Conservation (phyloP, 495 filamentous ascomycete genomes). For the Aspergillus mulundensis region DNA sequence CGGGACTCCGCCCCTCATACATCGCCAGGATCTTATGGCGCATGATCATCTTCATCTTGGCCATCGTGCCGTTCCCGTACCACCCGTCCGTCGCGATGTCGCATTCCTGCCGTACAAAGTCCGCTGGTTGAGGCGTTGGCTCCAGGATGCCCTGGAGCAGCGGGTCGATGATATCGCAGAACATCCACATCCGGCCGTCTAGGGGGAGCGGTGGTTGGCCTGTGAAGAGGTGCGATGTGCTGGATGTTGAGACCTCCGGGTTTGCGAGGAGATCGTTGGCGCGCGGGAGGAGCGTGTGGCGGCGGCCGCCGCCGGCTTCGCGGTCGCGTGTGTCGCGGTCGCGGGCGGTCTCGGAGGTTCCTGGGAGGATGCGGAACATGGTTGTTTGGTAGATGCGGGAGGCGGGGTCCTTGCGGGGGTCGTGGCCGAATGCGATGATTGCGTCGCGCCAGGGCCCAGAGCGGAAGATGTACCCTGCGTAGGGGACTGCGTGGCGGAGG, state of each 20-base stretch:
- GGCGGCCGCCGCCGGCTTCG: slow-evolving; percentile 53
- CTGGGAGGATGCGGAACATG: slow-evolving; percentile 69
- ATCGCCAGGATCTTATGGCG: slow-evolving; percentile 65
- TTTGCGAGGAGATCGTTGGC: slow-evolving; percentile 9
- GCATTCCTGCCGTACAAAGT: slow-evolving; percentile 42
- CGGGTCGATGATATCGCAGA: slow-evolving; percentile 86
- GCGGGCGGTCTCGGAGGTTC: slow-evolving; percentile 39
- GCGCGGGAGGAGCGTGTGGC: slow-evolving; percentile 24
- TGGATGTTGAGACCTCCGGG: slow-evolving; percentile 16
- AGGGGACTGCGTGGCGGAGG: slow-evolving; percentile 63
- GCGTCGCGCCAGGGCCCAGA: slow-evolving; percentile 88
- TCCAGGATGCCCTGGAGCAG: slow-evolving; percentile 43
- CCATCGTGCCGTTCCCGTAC: slow-evolving; percentile 72
- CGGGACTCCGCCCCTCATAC: slow-evolving; percentile 33
- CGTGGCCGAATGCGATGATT: slow-evolving; percentile 76
- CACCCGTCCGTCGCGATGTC: slow-evolving; percentile 69
- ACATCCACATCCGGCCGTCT: slow-evolving; percentile 87
- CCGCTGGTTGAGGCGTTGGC: not conserved
- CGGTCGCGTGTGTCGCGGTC: slow-evolving; percentile 67
- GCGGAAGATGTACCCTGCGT: slow-evolving; percentile 84
- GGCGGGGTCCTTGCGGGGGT: slow-evolving; percentile 70
- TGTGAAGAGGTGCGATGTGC: slow-evolving; percentile 67
- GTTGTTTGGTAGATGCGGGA: slow-evolving; percentile 83
- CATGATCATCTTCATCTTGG: slow-evolving; percentile 81
- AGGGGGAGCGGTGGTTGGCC: slow-evolving; percentile 57